These are phyloP conservation scores for Claviceps digitariae DNA, from an alignment of 2,329 filamentous ascomycete genomes.

Conservation along the genomic window DNA sequence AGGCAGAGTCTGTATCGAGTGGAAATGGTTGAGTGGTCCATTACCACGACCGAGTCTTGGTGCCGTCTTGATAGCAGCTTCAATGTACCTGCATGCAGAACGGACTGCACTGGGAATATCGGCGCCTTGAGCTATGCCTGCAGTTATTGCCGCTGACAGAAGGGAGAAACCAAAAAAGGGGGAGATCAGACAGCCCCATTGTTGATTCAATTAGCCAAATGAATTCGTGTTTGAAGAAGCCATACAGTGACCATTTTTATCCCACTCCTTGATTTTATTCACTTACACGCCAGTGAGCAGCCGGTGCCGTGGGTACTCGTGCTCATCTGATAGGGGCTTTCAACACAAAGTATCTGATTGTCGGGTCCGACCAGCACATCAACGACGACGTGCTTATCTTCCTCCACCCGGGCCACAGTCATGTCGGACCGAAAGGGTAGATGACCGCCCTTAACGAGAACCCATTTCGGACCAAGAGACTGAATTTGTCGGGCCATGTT, in stretches of 20 bases:
- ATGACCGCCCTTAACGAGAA: constrained; percentile 86
- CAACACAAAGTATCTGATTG: constrained; percentile 43
- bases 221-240: not conserved
- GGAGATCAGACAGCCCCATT: not conserved
- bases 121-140: constrained; percentile 51
- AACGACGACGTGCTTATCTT: constrained; percentile 53
- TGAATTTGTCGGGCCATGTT: constrained; percentile 52
- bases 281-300: constrained; percentile 77
- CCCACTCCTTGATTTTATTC: not conserved
- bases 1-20: constrained; percentile 53
- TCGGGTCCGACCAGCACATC: constrained; percentile 60
- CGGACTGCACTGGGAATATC: constrained; percentile 47
- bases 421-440: constrained; percentile 57
- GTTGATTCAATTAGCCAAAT: not conserved
- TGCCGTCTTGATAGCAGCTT: constrained; percentile 55
- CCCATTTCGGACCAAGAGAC: constrained; percentile 58
- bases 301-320: constrained; percentile 89
- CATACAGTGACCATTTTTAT: too few species aligned
- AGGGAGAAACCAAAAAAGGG: not conserved
- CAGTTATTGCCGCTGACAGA: constrained; percentile 56
- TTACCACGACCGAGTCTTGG: constrained; percentile 50
- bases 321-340: constrained; percentile 57
- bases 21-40: constrained; percentile 68
- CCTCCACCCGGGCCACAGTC: constrained; percentile 40
- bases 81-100: constrained; percentile 56